Evolutionary conservation across 2,329 filamentous ascomycete genomes (phyloP).

Genomic region (Chlorencoelia australis): DNA sequence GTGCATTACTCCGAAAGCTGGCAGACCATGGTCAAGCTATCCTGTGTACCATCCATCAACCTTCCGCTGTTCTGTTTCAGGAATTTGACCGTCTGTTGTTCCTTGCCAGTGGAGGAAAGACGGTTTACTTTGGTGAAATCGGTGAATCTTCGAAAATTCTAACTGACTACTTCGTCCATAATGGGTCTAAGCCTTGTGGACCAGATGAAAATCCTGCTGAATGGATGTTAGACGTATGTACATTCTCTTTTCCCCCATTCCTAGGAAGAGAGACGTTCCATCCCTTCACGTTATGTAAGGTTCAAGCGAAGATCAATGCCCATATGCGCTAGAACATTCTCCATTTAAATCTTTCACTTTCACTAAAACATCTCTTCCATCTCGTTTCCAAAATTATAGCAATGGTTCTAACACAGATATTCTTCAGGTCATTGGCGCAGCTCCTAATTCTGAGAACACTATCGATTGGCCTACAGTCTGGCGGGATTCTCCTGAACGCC

Average conservation of each 20-base stretch:
- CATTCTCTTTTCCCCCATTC: too few species aligned
- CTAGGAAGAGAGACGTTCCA: too few species aligned
- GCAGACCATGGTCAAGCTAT: slow-evolving; percentile 85
- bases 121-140: slow-evolving; percentile 74
- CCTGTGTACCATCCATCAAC: slow-evolving; percentile 95
- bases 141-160: slow-evolving; percentile 59
- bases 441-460: slow-evolving; percentile 49
- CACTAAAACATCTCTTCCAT: not conserved
- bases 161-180: slow-evolving; percentile 66
- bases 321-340: too few species aligned
- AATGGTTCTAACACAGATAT: slow-evolving; percentile 11
- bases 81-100: slow-evolving; percentile 77
- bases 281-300: too few species aligned
- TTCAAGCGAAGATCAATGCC: too few species aligned
- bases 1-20: slow-evolving; percentile 79
- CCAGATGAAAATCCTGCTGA: slow-evolving; percentile 68
- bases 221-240: slow-evolving; percentile 65
- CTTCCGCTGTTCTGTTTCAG: slow-evolving; percentile 91
- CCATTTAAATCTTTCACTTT: too few species aligned
- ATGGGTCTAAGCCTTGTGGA: slow-evolving; percentile 57
- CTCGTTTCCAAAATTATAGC: not conserved
- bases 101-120: slow-evolving; percentile 63
- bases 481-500: slow-evolving; percentile 41
- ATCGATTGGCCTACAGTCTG: slow-evolving; percentile 56
- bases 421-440: slow-evolving; percentile 42